Conservation (phyloP, 225 moss, liverwort and hornwort species). For the Marchantia polymorpha region DNA sequence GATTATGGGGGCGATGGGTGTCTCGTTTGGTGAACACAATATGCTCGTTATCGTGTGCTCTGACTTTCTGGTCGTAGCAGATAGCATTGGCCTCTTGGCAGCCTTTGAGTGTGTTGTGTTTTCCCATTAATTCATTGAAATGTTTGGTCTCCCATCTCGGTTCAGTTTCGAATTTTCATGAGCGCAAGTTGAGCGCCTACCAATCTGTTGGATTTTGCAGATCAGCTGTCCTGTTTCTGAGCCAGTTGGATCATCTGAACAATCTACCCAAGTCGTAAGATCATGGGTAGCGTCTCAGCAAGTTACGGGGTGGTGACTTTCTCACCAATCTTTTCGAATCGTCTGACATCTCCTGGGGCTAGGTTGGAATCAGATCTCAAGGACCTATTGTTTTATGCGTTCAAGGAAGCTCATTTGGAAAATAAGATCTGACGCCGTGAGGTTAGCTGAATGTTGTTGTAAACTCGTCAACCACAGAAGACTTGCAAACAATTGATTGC, state of each 20-base stretch:
- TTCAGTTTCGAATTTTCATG: background rate
- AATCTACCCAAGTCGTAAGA: background rate
- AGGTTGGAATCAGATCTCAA: constrained; percentile 9
- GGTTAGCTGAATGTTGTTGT: background rate
- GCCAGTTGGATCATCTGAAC: background rate
- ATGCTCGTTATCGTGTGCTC: background rate
- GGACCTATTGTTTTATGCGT: background rate
- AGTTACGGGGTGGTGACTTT: constrained; percentile 4
- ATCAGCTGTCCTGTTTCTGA: background rate
- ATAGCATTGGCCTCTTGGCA: background rate
- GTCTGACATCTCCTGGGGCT: background rate
- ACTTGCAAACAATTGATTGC: background rate
- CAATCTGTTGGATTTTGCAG: background rate
- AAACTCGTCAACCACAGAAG: background rate
- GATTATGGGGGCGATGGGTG: background rate
- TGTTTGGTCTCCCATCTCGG: background rate
- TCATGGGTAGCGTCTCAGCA: constrained; percentile 7
- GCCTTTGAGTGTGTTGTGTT: background rate
- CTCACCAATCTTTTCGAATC: background rate
- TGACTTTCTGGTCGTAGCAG: background rate
- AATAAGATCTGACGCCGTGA: background rate
- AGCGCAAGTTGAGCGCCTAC: background rate
- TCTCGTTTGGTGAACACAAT: no score
- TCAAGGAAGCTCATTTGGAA: background rate
- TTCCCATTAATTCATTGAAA: background rate